Conservation (phyloP, 2,329 filamentous ascomycete genomes). For the Phaeosphaeria sp. region DNA sequence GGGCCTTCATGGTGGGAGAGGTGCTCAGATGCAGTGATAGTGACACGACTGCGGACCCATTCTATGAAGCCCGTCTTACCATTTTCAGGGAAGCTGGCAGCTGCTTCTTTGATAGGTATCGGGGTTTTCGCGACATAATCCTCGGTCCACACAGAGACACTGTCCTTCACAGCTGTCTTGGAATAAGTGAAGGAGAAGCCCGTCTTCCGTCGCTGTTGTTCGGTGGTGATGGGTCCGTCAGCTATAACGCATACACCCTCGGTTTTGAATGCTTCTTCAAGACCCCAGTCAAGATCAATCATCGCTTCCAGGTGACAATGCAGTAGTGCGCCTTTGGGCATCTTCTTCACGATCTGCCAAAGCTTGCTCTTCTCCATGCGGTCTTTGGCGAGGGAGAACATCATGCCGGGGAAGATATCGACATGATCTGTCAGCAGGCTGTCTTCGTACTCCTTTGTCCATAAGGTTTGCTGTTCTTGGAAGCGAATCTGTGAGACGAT, state of each 20-base stretch:
- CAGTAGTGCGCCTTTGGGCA: constrained; percentile 88
- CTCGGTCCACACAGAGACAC: constrained; percentile 68
- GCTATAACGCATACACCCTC: constrained; percentile 76
- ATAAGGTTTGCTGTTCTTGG: constrained; percentile 76
- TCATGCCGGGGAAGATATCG: constrained; percentile 85
- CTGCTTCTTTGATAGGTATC: constrained; percentile 67
- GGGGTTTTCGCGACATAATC: constrained; percentile 67
- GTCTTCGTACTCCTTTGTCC: constrained; percentile 78
- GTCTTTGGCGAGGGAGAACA: constrained; percentile 87
- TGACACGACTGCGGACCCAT: constrained; percentile 78
- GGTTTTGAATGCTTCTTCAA: constrained; percentile 73
- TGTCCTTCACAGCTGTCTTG: constrained; percentile 46
- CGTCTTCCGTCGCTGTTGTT: constrained; percentile 61
- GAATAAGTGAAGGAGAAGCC: constrained; percentile 65
- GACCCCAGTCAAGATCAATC: constrained; percentile 83
- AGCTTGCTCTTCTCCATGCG: constrained; percentile 84
- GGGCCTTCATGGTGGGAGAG: constrained; percentile 82
- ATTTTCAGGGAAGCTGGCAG: constrained; percentile 75
- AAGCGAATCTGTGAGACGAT: constrained; percentile 82
- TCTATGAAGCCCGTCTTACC: constrained; percentile 74
- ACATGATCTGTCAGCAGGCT: constrained; percentile 68
- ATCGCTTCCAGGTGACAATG: constrained; percentile 93
- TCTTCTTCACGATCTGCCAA: constrained; percentile 81
- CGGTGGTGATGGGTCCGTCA: constrained; percentile 62
- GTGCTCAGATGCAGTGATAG: constrained; percentile 74